Evolutionary conservation across 1,284 basidiomycete species (phyloP).

Genomic region (Boletus coffeatus): DNA sequence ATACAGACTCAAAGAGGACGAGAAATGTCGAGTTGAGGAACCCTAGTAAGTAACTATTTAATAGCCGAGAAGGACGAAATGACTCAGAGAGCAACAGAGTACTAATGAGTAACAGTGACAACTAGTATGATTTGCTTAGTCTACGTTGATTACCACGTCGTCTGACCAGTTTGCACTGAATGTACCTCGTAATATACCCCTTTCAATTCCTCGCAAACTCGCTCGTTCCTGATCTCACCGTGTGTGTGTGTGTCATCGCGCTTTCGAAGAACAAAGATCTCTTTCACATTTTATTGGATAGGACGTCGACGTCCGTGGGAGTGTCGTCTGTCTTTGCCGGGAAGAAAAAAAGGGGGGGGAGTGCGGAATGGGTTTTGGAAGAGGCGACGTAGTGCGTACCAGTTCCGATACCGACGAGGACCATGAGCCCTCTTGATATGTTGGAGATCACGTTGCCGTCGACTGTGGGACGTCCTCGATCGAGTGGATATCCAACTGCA

Average conservation of each 20-base stretch:
- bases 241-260: not conserved
- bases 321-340: constrained; percentile 63
- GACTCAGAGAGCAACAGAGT: no score
- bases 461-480: constrained; percentile 39
- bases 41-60: no score
- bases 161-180: no score
- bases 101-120: no score
- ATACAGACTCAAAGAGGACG: no score
- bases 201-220: no score
- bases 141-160: no score
- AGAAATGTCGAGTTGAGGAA: no score
- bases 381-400: constrained; percentile 41
- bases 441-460: constrained; percentile 68
- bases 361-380: not conserved
- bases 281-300: constrained; percentile 75
- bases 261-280: constrained; percentile 6
- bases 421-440: constrained; percentile 80
- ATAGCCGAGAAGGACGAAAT: no score
- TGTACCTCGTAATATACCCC: no score
- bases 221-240: no score
- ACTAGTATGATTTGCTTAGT: no score
- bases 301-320: constrained; percentile 56
- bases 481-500: not conserved
- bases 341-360: not conserved
- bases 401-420: constrained; percentile 80